A percentile compares a stretch with the other conserved stretches of the same genome.
Evolutionary conservation across 2,329 filamentous ascomycete species (phyloP).

Genomic region (Botrytis squamosa): DNA sequence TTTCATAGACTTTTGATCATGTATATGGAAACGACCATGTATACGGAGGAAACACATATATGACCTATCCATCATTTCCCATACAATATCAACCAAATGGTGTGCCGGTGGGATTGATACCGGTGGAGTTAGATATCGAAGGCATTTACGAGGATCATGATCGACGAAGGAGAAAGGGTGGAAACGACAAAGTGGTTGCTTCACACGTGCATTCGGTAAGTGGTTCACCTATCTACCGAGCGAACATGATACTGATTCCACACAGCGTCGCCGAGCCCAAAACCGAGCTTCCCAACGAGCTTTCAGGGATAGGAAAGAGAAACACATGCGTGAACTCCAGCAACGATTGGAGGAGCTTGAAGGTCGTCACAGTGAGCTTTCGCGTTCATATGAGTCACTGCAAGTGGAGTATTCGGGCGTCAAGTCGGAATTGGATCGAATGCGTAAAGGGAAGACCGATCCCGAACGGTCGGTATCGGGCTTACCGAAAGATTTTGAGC

Average conservation of each 20-base stretch:
- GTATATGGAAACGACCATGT: slow-evolving; percentile 30
- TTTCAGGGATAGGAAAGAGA: slow-evolving; percentile 62
- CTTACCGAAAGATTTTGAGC: slow-evolving; percentile 21
- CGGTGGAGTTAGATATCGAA: slow-evolving; percentile 39
- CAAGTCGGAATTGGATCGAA: slow-evolving; percentile 36
- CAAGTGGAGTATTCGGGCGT: slow-evolving; percentile 42
- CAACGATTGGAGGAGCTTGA: slow-evolving; percentile 53
- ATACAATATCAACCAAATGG: slow-evolving; percentile 35
- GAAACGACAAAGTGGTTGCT: slow-evolving; percentile 36
- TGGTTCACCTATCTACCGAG: not conserved
- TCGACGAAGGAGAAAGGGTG: slow-evolving; percentile 36
- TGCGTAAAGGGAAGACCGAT: slow-evolving; percentile 31
- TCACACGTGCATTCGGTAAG: slow-evolving; percentile 40
- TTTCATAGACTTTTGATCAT: slow-evolving; percentile 23
- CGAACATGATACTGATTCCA: slow-evolving; percentile 15
- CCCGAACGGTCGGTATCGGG: slow-evolving; percentile 16
- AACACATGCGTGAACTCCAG: slow-evolving; percentile 64
- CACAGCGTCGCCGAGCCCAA: slow-evolving; percentile 56
- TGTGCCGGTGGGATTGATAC: slow-evolving; percentile 35
- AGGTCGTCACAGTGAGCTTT: slow-evolving; percentile 55
- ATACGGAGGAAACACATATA: slow-evolving; percentile 32
- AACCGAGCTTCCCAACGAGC: slow-evolving; percentile 61
- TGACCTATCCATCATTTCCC: slow-evolving; percentile 36
- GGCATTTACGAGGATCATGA: slow-evolving; percentile 40
- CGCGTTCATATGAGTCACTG: slow-evolving; percentile 52